Base-by-base conservation (phyloP, 202 grass and related monocot genomes). In the Cymbopogon flexuosus region DNA sequence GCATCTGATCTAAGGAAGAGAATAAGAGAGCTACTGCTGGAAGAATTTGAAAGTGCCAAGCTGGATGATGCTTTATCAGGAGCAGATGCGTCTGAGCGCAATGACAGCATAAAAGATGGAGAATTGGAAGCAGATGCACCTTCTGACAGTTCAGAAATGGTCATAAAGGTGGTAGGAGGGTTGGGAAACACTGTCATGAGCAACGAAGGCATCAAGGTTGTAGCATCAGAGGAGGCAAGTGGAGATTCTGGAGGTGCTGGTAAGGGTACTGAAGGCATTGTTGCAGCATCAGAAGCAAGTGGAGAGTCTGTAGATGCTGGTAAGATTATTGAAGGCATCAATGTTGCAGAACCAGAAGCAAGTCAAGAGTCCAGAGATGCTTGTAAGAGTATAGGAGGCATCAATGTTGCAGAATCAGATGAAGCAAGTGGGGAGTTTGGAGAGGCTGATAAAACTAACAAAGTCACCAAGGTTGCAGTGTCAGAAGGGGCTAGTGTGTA, bases 1-100 rank as follows among this genome's bases (percentile, higher is more conserved):
- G 90, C 90, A 78, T 95, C 90, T 46, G 80, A 22, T 21, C 87
- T 99, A 86, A 93, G 96, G 85, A n/a, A 40, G 4, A 72, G 30
- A 84, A 99, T 99, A 80, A 81, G 65, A 21, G n/a, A 24, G 41
- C 85, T 93, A 59, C 88, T 99, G 56, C 51, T 87, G 70, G 66
- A 95, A 83, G 56, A 84, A 70, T 93, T 99, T 88, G 73, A 27
- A 68, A 87, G 58, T 84, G 72, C 76, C 52, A 87, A 76, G 27
- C 34, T 72, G 35, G 60, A 83, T 76, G 78, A 91, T 83, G 68
- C 47, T 70, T 72, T 84, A 70, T 62, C 72, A 71, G 83, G 83
- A 18, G 72, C 39, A 70, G 46, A 16, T 39, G 69, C 70, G 79
- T 68, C 81, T 35, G 19, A 58, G 1, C 54, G 8, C 3, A 19